These are phyloP conservation scores for Puccinia hordei DNA, from an alignment of 1,284 basidiomycete species.

Conservation along the genomic window DNA sequence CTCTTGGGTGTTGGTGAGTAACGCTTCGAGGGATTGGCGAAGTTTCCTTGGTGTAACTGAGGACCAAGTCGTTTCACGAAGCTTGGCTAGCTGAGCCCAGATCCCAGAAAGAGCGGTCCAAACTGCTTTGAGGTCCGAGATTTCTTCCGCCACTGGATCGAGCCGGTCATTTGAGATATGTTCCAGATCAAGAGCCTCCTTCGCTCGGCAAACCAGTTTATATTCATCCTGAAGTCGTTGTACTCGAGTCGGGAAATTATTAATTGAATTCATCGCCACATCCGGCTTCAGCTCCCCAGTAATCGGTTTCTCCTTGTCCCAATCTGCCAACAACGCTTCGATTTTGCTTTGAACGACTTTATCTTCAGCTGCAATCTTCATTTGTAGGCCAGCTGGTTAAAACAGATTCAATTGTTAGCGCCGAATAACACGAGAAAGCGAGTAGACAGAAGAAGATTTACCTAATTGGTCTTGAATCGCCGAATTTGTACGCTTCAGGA, in stretches of 20 bases:
- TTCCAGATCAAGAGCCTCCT: constrained; percentile 93
- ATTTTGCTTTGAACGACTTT: constrained; percentile 95
- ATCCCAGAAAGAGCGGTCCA: constrained; percentile 98
- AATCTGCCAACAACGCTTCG: constrained; percentile 82
- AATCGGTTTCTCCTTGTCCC: constrained; percentile 93
- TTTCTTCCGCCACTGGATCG: constrained; percentile 89
- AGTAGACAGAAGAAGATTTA: constrained; percentile 59
- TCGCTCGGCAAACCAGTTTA: constrained; percentile 88
- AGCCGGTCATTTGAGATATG: constrained; percentile 84
- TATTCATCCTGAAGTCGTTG: constrained; percentile 88
- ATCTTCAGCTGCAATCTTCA: constrained; percentile 99
- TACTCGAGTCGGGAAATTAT: constrained; percentile 86
- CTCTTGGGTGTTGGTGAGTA: constrained; percentile 87
- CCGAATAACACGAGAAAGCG: constrained; percentile 44
- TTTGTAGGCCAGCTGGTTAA: constrained; percentile 78
- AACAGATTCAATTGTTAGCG: constrained; percentile 4
- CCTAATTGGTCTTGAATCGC: constrained; percentile 96
- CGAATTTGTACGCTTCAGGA: constrained; percentile 94
- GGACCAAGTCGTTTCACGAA: constrained; percentile 86
- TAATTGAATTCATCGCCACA: constrained; percentile 90
- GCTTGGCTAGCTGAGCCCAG: constrained; percentile 87
- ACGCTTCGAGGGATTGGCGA: constrained; percentile 85
- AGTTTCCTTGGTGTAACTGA: constrained; percentile 89
- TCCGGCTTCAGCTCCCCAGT: constrained; percentile 94
- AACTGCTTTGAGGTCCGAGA: constrained; percentile 93